Conservation (phyloP, 345 rosid species). For the Aquilaria yunnanensis region DNA sequence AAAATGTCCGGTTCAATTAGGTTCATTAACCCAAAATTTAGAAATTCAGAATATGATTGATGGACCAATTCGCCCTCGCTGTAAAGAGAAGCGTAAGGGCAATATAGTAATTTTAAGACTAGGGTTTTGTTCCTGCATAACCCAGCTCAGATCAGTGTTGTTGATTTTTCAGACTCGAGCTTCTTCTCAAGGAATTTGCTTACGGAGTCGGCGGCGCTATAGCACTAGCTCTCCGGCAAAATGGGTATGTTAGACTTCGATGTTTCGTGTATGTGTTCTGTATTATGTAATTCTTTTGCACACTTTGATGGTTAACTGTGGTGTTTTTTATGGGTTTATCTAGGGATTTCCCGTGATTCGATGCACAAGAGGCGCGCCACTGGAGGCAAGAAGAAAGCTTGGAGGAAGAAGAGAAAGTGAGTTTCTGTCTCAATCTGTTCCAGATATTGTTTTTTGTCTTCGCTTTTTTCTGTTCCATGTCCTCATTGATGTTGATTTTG, state of each 20-base stretch:
- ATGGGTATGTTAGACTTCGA: conserved; percentile 24
- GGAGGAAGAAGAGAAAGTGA: conserved; percentile 93
- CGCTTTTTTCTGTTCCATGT: not conserved
- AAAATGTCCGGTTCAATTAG: too few species aligned
- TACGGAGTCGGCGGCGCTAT: not conserved
- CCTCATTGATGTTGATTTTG: not conserved
- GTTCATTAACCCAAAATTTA: not conserved
- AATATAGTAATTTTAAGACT: conserved; percentile 16
- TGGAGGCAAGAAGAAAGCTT: conserved; percentile 80
- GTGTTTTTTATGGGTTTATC: not conserved
- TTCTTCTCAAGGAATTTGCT: not conserved
- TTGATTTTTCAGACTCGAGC: conserved; percentile 2
- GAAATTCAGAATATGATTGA: not conserved
- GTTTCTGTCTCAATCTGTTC: not conserved
- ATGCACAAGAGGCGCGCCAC: conserved; percentile 94
- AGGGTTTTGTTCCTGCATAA: conserved; percentile 21
- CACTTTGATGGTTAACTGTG: not conserved
- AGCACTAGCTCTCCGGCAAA: conserved; percentile 9
- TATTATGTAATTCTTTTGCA: not conserved
- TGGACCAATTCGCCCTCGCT: not conserved
- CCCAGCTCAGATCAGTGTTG: not conserved
- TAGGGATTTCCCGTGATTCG: conserved; percentile 81
- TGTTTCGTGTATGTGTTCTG: not conserved
- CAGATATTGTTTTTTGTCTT: not conserved
- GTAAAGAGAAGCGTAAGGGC: not conserved